Percentiles rank a stretch among this genome's conserved stretches.
Evolutionary conservation across 169 alveolate species (phyloP).

Genomic region (Cryptosporidium felis): DNA sequence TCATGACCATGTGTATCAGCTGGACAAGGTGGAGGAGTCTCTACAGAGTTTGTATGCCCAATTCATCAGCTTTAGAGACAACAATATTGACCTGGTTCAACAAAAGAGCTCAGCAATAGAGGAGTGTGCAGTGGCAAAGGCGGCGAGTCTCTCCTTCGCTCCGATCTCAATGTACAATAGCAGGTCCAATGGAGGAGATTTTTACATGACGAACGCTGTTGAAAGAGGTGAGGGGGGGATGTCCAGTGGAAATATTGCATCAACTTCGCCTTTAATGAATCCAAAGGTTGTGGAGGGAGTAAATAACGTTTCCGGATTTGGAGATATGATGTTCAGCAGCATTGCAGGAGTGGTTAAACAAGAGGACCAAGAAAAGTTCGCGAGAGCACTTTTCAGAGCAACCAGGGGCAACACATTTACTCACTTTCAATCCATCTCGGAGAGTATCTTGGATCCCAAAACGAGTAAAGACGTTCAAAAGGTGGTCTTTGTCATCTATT

Average conservation of each 20-base stretch:
- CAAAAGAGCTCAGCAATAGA: constrained; percentile 86
- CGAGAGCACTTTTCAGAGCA: constrained; percentile 94
- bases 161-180: constrained; percentile 51
- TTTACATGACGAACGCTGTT: constrained; percentile 55
- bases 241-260: not conserved
- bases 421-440: constrained; percentile 87
- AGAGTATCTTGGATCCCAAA: constrained; percentile 77
- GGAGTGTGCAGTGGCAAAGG: constrained; percentile 79
- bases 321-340: constrained; percentile 82
- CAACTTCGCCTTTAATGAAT: constrained; percentile 45
- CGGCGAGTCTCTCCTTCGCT: constrained; percentile 75
- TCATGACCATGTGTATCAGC: constrained; percentile 81
- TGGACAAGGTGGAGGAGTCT: constrained; percentile 88
- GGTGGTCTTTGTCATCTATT: constrained; percentile 92
- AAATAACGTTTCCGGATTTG: constrained; percentile 33
- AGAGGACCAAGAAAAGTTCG: constrained; percentile 90
- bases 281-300: constrained; percentile 12
- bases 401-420: constrained; percentile 96
- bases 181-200: constrained; percentile 22
- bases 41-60: constrained; percentile 86
- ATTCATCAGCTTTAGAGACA: constrained; percentile 86
- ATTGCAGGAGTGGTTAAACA: constrained; percentile 92
- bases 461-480: constrained; percentile 77
- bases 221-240: constrained; percentile 66
- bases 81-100: constrained; percentile 79